These are phyloP conservation scores for Pancytospora philotis DNA, from an alignment of 371 early-diverging fungal genomes.

Conservation along the genomic window DNA sequence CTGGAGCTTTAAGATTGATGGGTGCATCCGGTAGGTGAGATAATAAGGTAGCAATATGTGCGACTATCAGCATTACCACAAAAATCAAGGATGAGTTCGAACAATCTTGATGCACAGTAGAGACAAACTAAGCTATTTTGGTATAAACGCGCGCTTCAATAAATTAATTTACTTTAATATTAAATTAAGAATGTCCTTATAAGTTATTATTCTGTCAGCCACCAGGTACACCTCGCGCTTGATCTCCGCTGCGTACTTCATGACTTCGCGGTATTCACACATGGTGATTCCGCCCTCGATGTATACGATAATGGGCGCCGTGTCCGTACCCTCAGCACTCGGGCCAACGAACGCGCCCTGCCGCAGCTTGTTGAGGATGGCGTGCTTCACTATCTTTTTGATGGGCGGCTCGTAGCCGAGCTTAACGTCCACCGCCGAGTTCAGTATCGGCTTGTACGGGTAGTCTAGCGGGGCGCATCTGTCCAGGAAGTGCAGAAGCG, in stretches of 20 bases:
- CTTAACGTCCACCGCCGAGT: conserved; percentile 40
- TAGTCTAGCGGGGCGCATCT: conserved; percentile 10
- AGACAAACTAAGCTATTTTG: too few relatives aligned
- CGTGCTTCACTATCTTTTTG: conserved; percentile 31
- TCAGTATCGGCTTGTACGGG: conserved; percentile 19
- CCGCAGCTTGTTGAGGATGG: conserved; percentile 35
- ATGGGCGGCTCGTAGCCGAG: conserved; percentile 53
- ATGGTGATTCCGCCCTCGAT: conserved; percentile 52
- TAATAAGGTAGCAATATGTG: too few relatives aligned
- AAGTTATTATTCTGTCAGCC: conserved; percentile 11
- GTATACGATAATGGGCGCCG: conserved; percentile 42
- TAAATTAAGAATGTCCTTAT: not conserved
- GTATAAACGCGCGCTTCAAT: too few relatives aligned
- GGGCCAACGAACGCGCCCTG: conserved; percentile 19
- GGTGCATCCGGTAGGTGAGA: too few relatives aligned
- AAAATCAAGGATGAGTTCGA: too few relatives aligned
- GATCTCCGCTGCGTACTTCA: conserved; percentile 10
- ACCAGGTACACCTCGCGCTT: conserved; percentile 3
- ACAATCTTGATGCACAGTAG: too few relatives aligned
- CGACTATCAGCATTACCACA: too few relatives aligned
- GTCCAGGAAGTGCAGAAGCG: conserved; percentile 32
- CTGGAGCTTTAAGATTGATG: too few relatives aligned
- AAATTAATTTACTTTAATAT: not conserved
- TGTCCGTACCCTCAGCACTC: conserved; percentile 12
- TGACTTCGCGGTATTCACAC: conserved; percentile 47